A percentile compares a stretch with the other conserved stretches of the same genome.
Conservation (phyloP, 306 rosid genomes). For the Hippophae gyantsensis region DNA sequence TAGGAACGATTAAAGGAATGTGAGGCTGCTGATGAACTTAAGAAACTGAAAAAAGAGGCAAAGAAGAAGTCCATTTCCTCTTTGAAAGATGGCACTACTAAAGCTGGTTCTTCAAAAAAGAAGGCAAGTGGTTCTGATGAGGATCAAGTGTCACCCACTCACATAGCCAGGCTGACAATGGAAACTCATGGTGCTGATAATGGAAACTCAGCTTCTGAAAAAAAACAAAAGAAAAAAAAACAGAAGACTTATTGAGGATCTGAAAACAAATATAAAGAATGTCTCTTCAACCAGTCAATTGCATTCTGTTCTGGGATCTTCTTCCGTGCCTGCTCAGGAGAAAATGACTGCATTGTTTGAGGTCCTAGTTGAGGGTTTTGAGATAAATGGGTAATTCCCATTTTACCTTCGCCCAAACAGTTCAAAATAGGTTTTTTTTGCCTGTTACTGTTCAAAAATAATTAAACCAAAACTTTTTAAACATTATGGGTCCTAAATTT, state of each 20-base stretch:
- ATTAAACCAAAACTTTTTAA: no score
- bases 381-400: constrained; percentile 3
- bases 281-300: constrained; percentile 29
- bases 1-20: constrained; percentile 58
- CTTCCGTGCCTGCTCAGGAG: constrained; percentile 35
- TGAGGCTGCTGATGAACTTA: constrained; percentile 48
- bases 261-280: constrained; percentile 32
- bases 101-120: constrained; percentile 38
- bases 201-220: constrained; percentile 18
- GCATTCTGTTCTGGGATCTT: constrained; percentile 20
- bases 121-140: constrained; percentile 51
- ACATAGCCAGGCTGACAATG: constrained; percentile 26
- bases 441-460: no score
- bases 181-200: constrained; percentile 14
- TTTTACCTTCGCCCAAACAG: no score
- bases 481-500: no score
- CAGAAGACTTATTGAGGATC: constrained; percentile 25
- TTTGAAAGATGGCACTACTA: constrained; percentile 31
- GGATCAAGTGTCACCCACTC: constrained; percentile 35
- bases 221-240: neutral
- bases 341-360: constrained; percentile 40
- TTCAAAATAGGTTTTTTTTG: no score
- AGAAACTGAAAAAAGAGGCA: constrained; percentile 46
- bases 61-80: constrained; percentile 40
- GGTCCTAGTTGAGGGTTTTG: constrained; percentile 31